These are phyloP conservation scores for Kazachstania psychrophila DNA, from an alignment of 805 yeast species.

Conservation along the genomic window DNA sequence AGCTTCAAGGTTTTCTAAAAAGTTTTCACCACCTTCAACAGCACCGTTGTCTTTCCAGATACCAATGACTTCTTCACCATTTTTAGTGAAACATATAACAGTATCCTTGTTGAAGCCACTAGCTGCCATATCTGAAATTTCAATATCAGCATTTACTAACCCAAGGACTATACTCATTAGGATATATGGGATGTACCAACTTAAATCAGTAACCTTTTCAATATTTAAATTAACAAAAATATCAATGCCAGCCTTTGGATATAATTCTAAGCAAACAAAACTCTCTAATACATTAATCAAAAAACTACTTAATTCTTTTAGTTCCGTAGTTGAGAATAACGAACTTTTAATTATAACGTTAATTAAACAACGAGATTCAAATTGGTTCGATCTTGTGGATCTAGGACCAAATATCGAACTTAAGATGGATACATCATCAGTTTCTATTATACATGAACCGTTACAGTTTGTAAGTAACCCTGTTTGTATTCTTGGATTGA, in stretches of 20 bases:
- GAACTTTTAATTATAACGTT: slow-evolving; percentile 41
- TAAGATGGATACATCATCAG: slow-evolving; percentile 40
- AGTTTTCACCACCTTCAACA: slow-evolving; percentile 10
- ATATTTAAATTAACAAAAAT: slow-evolving; percentile 57
- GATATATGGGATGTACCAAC: slow-evolving; percentile 31
- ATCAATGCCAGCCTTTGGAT: slow-evolving; percentile 86
- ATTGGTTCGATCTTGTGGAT: slow-evolving; percentile 63
- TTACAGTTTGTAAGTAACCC: slow-evolving; percentile 62
- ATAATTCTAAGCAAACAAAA: slow-evolving; percentile 45
- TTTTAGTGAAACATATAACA: slow-evolving; percentile 45
- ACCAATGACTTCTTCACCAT: slow-evolving; percentile 52
- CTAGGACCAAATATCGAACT: slow-evolving; percentile 82
- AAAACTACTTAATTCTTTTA: slow-evolving; percentile 37
- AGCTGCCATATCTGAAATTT: slow-evolving; percentile 66
- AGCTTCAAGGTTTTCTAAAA: slow-evolving; percentile 29
- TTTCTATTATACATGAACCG: slow-evolving; percentile 78
- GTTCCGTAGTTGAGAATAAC: slow-evolving; percentile 17
- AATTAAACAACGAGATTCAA: slow-evolving; percentile 54
- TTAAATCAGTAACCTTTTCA: slow-evolving; percentile 11
- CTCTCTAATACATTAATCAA: slow-evolving; percentile 32
- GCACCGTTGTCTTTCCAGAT: slow-evolving; percentile 41
- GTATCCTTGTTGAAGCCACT: slow-evolving; percentile 42
- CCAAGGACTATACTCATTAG: slow-evolving; percentile 50
- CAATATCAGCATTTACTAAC: slow-evolving; percentile 76
- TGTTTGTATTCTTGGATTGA: slow-evolving; percentile 33